These are phyloP conservation scores for Sugiyamaella paludigena DNA, from an alignment of 1,139 yeast species.

Conservation along the genomic window DNA sequence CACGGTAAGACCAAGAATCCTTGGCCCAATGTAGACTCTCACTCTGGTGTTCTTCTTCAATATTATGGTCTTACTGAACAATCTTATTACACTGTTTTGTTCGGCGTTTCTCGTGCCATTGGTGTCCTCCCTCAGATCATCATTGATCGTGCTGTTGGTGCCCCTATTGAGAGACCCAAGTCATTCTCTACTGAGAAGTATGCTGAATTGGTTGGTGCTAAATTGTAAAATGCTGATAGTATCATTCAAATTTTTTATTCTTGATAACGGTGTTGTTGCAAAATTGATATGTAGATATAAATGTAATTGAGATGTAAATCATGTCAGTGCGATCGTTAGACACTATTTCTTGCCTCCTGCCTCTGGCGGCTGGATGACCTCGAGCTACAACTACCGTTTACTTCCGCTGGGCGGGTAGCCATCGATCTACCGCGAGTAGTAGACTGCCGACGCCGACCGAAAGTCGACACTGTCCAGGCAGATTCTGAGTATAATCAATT, in stretches of 20 bases:
- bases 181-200: constrained; percentile 47
- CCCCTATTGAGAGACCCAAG: constrained; percentile 65
- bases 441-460: no score
- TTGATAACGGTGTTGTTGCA: neutral
- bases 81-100: constrained; percentile 56
- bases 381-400: no score
- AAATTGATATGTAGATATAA: neutral
- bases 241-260: no score
- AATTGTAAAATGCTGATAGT: constrained; percentile 15
- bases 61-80: constrained; percentile 58
- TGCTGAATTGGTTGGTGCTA: constrained; percentile 45
- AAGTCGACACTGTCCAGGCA: no score
- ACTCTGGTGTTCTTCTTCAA: constrained; percentile 55
- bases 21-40: constrained; percentile 61
- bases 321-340: no score
- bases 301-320: no score
- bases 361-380: no score
- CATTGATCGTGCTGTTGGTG: constrained; percentile 58
- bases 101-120: constrained; percentile 57
- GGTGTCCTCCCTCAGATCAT: constrained; percentile 59
- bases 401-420: no score
- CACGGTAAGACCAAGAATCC: constrained; percentile 67
- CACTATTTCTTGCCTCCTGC: no score
- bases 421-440: no score
- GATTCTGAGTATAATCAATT: no score